phyloP scores from a whole-genome alignment of 768 basidiomycete species.

The Cyclocybe aegerita region DNA sequence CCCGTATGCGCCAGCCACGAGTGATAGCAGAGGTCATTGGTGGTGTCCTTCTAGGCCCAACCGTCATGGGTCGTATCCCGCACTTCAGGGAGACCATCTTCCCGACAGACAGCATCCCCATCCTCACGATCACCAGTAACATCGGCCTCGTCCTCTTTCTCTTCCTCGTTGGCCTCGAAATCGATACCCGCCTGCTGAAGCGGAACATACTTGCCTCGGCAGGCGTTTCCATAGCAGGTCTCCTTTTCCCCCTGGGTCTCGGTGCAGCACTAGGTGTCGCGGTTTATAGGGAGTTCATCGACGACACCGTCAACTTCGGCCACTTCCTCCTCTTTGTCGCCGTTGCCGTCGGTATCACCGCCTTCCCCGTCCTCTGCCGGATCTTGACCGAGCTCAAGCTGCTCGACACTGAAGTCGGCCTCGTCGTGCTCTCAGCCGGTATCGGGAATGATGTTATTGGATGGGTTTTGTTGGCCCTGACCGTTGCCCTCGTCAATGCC shows the following conservation, averaged over 20 bases:
- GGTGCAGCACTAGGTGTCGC: conserved; percentile 77
- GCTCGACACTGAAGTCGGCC: conserved; percentile 82
- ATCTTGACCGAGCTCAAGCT: conserved; percentile 84
- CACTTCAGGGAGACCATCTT: conserved; percentile 64
- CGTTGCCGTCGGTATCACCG: conserved; percentile 79
- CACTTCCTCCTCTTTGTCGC: conserved; percentile 86
- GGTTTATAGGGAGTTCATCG: conserved; percentile 68
- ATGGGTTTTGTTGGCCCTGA: conserved; percentile 82
- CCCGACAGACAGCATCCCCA: conserved; percentile 46
- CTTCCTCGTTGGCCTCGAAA: conserved; percentile 84
- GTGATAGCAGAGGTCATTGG: conserved; percentile 93
- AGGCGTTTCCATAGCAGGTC: conserved; percentile 63
- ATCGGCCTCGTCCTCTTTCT: conserved; percentile 78
- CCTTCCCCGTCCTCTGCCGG: conserved; percentile 81
- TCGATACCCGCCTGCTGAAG: conserved; percentile 69
- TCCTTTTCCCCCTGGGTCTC: conserved; percentile 76
- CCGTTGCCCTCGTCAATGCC: conserved; percentile 83
- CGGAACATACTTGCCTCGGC: conserved; percentile 60
- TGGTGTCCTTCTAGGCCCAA: conserved; percentile 81
- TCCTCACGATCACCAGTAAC: conserved; percentile 71
- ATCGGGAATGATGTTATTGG: conserved; percentile 78
- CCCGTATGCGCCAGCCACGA: conserved; percentile 80
- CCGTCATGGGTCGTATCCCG: conserved; percentile 79
- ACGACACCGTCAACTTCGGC: conserved; percentile 60
- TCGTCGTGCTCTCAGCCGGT: conserved; percentile 79